These are phyloP conservation scores for Tinospora cordifolia DNA, from an alignment of 164 flowering plant genomes.

Conservation along the genomic window DNA sequence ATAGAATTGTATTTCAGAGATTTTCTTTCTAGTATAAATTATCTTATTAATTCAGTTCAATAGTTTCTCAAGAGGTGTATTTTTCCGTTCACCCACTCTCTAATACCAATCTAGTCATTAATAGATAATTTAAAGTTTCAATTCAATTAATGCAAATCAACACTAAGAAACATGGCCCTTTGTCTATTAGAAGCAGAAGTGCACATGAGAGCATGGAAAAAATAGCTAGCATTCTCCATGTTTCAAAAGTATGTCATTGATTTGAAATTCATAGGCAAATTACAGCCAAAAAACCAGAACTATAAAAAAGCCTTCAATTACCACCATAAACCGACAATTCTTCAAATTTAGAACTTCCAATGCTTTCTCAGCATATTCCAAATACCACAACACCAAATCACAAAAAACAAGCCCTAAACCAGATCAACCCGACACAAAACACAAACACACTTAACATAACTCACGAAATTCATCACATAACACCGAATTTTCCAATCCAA, in stretches of 20 bases:
- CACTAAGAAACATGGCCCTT: neutral
- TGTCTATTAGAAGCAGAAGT: neutral
- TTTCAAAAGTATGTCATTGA: too few relatives aligned
- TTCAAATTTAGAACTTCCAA: too few relatives aligned
- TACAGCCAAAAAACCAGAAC: too few relatives aligned
- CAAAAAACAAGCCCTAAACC: neutral
- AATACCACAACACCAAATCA: too few relatives aligned
- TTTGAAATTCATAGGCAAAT: too few relatives aligned
- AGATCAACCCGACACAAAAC: neutral
- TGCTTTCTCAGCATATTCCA: too few relatives aligned
- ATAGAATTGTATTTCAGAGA: too few relatives aligned
- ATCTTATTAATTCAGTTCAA: neutral
- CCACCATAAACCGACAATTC: too few relatives aligned
- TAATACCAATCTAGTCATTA: neutral
- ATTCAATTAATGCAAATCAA: neutral
- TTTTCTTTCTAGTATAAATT: neutral
- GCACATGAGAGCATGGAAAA: too few relatives aligned
- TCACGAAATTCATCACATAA: neutral
- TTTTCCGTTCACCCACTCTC: neutral
- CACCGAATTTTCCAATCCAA: neutral
- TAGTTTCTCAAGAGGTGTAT: neutral
- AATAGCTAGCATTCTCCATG: too few relatives aligned
- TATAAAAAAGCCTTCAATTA: too few relatives aligned
- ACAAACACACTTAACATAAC: neutral
- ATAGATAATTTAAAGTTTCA: too few relatives aligned